Conservation (phyloP, 1,284 basidiomycete species). For the Malassezia brasiliensis region DNA sequence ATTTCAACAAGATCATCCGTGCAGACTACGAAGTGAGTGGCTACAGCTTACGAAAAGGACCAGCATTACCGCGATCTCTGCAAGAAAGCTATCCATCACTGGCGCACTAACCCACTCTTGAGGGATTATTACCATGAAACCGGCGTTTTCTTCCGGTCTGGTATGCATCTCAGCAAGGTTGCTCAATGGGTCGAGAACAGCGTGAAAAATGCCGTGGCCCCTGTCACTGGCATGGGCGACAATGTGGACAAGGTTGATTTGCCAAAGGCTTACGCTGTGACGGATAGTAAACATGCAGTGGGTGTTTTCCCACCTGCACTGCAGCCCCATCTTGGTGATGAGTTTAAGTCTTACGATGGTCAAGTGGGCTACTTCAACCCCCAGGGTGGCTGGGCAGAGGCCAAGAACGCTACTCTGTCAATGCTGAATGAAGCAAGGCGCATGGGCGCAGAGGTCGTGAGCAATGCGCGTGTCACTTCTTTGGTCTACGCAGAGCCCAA, state of each 20-base stretch:
- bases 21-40: slow-evolving; percentile 41
- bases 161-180: background rate
- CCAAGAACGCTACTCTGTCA: slow-evolving; percentile 59
- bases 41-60: slow-evolving; percentile 14
- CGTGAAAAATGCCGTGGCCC: slow-evolving; percentile 17
- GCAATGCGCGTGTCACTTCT: slow-evolving; percentile 49
- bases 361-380: slow-evolving; percentile 60
- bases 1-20: slow-evolving; percentile 66
- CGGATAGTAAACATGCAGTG: slow-evolving; percentile 10
- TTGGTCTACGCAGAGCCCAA: slow-evolving; percentile 41
- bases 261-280: slow-evolving; percentile 19
- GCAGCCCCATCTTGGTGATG: slow-evolving; percentile 10
- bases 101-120: slow-evolving; percentile 53
- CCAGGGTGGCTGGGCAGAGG: slow-evolving; percentile 76
- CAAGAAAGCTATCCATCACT: slow-evolving; percentile 61
- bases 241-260: background rate
- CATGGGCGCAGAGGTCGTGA: slow-evolving; percentile 59
- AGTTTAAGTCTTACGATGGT: slow-evolving; percentile 16
- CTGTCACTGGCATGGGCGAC: background rate
- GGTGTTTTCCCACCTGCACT: slow-evolving; percentile 10
- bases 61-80: slow-evolving; percentile 59
- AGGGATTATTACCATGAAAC: slow-evolving; percentile 32
- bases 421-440: slow-evolving; percentile 57
- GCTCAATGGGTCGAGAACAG: slow-evolving; percentile 19
- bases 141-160: slow-evolving; percentile 32